These are phyloP conservation scores for Acacia confusa DNA, from an alignment of 306 rosid genomes.

Conservation along the genomic window DNA sequence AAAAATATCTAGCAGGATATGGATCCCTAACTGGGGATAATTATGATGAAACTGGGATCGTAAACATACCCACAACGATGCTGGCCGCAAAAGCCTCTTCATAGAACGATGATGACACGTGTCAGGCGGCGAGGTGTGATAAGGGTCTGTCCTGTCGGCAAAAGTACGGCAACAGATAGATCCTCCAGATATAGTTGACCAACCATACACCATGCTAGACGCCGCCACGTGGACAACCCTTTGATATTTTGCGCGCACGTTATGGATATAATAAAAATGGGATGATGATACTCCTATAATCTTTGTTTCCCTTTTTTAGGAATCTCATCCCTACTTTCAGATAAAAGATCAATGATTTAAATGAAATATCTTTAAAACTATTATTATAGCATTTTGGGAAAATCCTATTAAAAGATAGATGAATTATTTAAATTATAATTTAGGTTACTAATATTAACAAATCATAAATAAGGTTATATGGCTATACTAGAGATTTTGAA, in stretches of 20 bases:
- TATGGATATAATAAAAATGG: too few species aligned
- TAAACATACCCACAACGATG: background rate
- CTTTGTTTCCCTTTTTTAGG: too few species aligned
- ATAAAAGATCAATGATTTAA: too few species aligned
- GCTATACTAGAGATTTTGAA: too few species aligned
- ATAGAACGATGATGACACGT: background rate
- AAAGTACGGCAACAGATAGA: background rate
- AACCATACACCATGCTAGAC: background rate
- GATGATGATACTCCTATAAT: too few species aligned
- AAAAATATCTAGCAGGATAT: too few species aligned
- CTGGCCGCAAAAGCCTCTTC: background rate
- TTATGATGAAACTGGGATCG: background rate
- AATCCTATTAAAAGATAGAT: too few species aligned
- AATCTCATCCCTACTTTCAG: accelerated
- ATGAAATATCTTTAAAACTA: too few species aligned
- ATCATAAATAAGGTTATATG: too few species aligned
- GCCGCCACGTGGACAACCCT: background rate
- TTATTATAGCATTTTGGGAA: too few species aligned
- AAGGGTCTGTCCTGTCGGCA: background rate
- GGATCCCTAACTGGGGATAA: background rate
- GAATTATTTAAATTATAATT: too few species aligned
- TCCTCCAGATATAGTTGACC: background rate
- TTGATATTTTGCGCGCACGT: background rate
- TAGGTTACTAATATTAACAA: too few species aligned
- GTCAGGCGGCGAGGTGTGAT: background rate